A percentile compares a stretch with the other conserved stretches of the same genome.
These are phyloP conservation scores for Rubroboletus satanas DNA, from an alignment of 768 basidiomycete species.

Conservation along the genomic window DNA sequence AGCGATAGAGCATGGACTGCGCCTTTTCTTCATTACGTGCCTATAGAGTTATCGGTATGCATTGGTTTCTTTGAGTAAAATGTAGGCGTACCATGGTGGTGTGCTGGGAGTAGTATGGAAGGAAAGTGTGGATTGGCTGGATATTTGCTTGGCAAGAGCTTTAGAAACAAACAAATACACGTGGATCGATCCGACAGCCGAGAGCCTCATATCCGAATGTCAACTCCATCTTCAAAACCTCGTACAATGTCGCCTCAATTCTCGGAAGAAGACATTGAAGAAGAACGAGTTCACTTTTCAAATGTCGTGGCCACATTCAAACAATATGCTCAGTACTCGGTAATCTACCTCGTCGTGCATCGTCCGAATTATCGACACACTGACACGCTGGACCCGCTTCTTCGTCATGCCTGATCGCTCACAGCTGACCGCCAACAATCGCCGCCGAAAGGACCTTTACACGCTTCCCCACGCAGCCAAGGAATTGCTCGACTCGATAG, in stretches of 20 bases:
- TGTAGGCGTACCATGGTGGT: slow-evolving; percentile 15
- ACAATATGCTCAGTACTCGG: slow-evolving; percentile 70
- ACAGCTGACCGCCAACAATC: slow-evolving; percentile 57
- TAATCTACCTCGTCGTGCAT: slow-evolving; percentile 12
- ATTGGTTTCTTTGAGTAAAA: no score
- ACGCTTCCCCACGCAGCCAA: slow-evolving; percentile 67
- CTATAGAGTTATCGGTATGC: slow-evolving; percentile 34
- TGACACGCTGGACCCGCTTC: background rate
- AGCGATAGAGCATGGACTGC: slow-evolving; percentile 91
- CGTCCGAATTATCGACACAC: background rate
- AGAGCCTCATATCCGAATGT: background rate
- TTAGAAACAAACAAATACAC: slow-evolving; percentile 27
- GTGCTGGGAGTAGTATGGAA: background rate
- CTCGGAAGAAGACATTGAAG: slow-evolving; percentile 35
- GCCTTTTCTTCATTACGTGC: slow-evolving; percentile 99
- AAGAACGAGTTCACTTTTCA: slow-evolving; percentile 70
- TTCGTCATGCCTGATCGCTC: background rate
- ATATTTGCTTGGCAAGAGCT: slow-evolving; percentile 23
- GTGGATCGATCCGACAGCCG: slow-evolving; percentile 7
- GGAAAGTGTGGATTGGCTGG: background rate
- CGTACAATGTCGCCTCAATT: slow-evolving; percentile 25
- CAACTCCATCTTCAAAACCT: background rate
- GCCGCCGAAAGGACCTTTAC: slow-evolving; percentile 74
- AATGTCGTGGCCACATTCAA: slow-evolving; percentile 74
- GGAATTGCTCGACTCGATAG: slow-evolving; percentile 59